A percentile compares a stretch with the other conserved stretches of the same genome.
Conservation (phyloP, 257 asterid genomes). For the Marsdenia floribunda region DNA sequence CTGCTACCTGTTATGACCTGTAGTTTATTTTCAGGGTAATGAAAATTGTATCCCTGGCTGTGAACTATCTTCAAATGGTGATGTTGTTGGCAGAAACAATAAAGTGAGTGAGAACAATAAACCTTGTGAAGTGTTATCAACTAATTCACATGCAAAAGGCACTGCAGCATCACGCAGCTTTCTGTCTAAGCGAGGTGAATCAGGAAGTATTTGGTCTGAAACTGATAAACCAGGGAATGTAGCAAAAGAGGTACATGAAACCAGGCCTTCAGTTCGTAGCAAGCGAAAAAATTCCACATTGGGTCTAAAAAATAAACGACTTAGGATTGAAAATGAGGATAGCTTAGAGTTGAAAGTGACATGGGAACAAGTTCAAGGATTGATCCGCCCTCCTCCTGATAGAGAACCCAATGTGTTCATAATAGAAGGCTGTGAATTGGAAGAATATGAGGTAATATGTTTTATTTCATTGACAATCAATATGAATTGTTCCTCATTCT, state of each 20-base stretch:
- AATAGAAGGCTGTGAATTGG: slow-evolving; percentile 80
- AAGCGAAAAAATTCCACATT: slow-evolving; percentile 64
- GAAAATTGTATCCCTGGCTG: slow-evolving; percentile 29
- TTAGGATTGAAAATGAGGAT: slow-evolving; percentile 51
- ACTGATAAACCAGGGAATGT: slow-evolving; percentile 27
- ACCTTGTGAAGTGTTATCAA: slow-evolving; percentile 28
- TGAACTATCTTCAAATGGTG: slow-evolving; percentile 39
- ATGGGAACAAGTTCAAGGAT: slow-evolving; percentile 75
- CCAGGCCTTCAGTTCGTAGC: slow-evolving; percentile 29
- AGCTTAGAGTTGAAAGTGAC: slow-evolving; percentile 66
- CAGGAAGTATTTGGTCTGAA: slow-evolving; percentile 29
- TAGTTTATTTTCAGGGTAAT: slow-evolving; percentile 48
- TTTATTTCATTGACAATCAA: slow-evolving; percentile 7
- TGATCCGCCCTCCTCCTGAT: slow-evolving; percentile 66
- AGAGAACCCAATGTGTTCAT: slow-evolving; percentile 45
- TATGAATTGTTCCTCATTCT: background rate
- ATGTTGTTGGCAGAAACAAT: slow-evolving; percentile 28
- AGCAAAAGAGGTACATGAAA: slow-evolving; percentile 42
- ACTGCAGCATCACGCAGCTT: slow-evolving; percentile 22
- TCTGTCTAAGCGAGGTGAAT: slow-evolving; percentile 26
- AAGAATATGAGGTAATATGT: slow-evolving; percentile 81
- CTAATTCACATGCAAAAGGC: slow-evolving; percentile 34
- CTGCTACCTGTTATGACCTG: background rate
- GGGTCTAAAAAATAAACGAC: slow-evolving; percentile 57
- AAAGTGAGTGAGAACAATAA: slow-evolving; percentile 36